Evolutionary conservation across 345 rosid genomes (phyloP), one percentile per base, ranked within the genome.

Genomic region (Linum lewisii): DNA sequence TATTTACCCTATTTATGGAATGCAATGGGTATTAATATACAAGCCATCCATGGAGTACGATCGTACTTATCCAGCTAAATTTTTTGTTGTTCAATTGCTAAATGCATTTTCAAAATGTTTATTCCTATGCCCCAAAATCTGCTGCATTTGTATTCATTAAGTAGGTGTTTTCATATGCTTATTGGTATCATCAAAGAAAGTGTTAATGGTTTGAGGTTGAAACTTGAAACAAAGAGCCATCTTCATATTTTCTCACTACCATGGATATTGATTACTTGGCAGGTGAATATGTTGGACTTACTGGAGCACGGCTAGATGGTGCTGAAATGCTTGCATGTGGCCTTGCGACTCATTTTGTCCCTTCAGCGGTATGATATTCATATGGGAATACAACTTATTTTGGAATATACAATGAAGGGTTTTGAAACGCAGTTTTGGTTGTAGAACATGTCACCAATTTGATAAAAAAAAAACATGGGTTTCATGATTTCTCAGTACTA

Each of bases 311-410:
- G 64, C 66, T 90, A 75, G 88, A 84, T 73, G 95, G 92, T 61
- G 82, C 86, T 51, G 97, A 90, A 74, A 81, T 87, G 95, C 82
- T 82, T 69, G 77, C 85, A 58, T 83, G 88, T 71, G 97, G 95
- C 65, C 93, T 90, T 68, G 95, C 90, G 25, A 90, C 97, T 60
- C 97, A 90, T 67, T 85, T 78, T 63, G 81, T 90, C 56, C 85
- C 86, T 49, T 81, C 87, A 52, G 58, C 55, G 63, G 93, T 90
- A 84, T 62, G 64, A 63, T 58, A 59, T 54, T 67, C 52, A 60
- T 20, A 24, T 37, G 36, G 47, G 54, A 34, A 7, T 38, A 24
- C 0, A 42, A 11, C 54, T 24, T 14, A 51, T 21, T 69, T 37
- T 21, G 7, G 20, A 22, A 14, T 23, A 16, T 37, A 6, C 25